These are phyloP conservation scores for Cokeromyces recurvatus DNA, from an alignment of 371 early-diverging fungal species.

Conservation along the genomic window DNA sequence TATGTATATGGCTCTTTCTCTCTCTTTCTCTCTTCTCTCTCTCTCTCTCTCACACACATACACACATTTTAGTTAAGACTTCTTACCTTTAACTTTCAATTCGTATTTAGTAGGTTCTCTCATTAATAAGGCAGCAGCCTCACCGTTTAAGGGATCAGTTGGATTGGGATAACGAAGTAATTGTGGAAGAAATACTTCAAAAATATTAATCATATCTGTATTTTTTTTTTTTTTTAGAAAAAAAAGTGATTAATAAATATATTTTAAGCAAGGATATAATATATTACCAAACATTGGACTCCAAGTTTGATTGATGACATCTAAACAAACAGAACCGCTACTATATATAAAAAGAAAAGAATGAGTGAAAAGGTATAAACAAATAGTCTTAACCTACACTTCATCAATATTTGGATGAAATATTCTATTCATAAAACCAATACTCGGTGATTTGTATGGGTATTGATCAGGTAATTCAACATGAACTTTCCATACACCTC, in stretches of 20 bases:
- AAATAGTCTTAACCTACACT: constrained; percentile 54
- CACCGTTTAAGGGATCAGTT: constrained; percentile 99
- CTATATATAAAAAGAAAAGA: constrained; percentile 28
- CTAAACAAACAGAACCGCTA: constrained; percentile 98
- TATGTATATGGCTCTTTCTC: too few relatives aligned
- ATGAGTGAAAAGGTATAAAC: not conserved
- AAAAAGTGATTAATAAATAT: too few relatives aligned
- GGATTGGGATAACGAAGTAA: constrained; percentile 98
- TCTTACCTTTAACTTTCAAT: constrained; percentile 85
- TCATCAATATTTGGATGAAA: constrained; percentile 99
- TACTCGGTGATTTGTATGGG: constrained; percentile 99
- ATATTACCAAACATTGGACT: constrained; percentile 96
- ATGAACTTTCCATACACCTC: constrained; percentile 96
- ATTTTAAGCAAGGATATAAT: too few relatives aligned
- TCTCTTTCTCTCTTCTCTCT: too few relatives aligned
- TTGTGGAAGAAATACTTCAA: constrained; percentile 98
- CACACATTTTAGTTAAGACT: not conserved
- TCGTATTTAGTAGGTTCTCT: constrained; percentile 92
- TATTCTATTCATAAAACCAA: constrained; percentile 99
- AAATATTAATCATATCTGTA: constrained; percentile 95
- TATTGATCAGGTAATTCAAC: constrained; percentile 99
- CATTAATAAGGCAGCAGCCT: constrained; percentile 97
- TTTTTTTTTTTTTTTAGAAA: too few relatives aligned
- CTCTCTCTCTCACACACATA: too few relatives aligned
- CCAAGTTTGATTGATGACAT: constrained; percentile 99